Evolutionary conservation across 208 protist genomes (phyloP), one percentile per base, ranked within the genome.

Genomic region (Porcisia hertigi): DNA sequence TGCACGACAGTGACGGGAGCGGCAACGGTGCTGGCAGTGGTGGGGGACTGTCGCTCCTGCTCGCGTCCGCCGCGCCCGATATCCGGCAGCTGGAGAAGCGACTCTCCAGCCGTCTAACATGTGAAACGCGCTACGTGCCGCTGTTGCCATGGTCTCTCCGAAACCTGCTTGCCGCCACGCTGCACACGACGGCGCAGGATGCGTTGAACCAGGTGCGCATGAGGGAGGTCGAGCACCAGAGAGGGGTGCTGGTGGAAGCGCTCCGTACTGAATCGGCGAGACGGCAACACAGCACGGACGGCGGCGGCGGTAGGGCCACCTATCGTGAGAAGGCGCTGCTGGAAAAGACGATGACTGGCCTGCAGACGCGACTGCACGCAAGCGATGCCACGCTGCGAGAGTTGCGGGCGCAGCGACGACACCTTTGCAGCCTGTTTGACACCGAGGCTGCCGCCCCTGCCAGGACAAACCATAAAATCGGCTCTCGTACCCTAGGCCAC

Each of bases 61-160:
- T 96, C 62, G 86, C 90, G 23, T 91, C 84, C 71, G 83, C 83
- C 49, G 87, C 88, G 5, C 88, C 90, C 12, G 92, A 96, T 69
- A 83, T 94, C 25, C 84, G 88, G 1, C 85, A 92, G 55, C 76
- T 96, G 71, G 89, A 96, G 80, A 96, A 96, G 77, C 88, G 92
- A 3, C 83, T 96, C 4, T 94, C 89, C 62, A 94, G 90, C 75
- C 82, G 92, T 3, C 87, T 96, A 30, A 96, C 92, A n/a, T 91
- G 88, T 41, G 89, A 92, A 73, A 89, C 90, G 20, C 86, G 88
- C 16, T 94, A 87, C 69, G 84, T 96, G 65, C 92, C 92, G 62
- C 77, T 94, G 57, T 81, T 94, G 73, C 82, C 86, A 52, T 96
- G 91, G 89, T 92, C 84, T 25, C 74, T 81, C 62, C 71, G 62